Evolutionary conservation across 768 basidiomycete species (phyloP).

Genomic region (Mycena sanguinolenta): DNA sequence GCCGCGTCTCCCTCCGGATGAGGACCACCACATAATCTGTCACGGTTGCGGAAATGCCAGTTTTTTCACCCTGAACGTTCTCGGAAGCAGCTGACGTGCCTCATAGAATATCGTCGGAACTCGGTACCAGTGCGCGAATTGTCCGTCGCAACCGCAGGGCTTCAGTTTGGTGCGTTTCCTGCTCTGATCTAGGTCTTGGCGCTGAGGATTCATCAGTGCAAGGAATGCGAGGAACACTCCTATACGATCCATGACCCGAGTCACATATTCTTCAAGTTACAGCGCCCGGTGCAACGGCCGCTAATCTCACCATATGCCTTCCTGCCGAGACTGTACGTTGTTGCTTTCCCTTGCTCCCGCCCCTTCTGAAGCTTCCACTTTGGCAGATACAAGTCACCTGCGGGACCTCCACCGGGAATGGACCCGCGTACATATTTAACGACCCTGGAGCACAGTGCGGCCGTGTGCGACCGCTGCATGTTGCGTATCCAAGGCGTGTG

Average conservation of each 20-base stretch:
- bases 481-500: constrained; percentile 86
- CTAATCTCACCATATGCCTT: constrained; percentile 67
- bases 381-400: constrained; percentile 73
- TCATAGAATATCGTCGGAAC: constrained; percentile 78
- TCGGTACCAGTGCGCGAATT: constrained; percentile 92
- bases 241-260: constrained; percentile 85
- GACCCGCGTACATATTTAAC: constrained; percentile 69
- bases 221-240: constrained; percentile 82
- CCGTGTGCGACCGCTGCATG: constrained; percentile 91
- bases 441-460: constrained; percentile 70
- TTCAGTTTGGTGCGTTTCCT: constrained; percentile 77
- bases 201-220: constrained; percentile 66
- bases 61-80: not conserved
- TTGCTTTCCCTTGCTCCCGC: constrained; percentile 1
- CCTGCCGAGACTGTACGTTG: constrained; percentile 75
- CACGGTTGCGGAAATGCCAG: constrained; percentile 71
- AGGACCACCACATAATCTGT: constrained; percentile 74
- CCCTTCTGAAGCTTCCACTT: constrained; percentile 12
- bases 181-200: not conserved
- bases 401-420: constrained; percentile 63
- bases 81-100: not conserved
- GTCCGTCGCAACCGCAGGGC: constrained; percentile 77
- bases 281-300: constrained; percentile 77
- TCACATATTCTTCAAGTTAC: constrained; percentile 92
- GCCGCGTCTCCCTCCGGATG: constrained; percentile 50